phyloP scores from a whole-genome alignment of 2,329 filamentous ascomycete genomes.

The Xylaria sp. region DNA sequence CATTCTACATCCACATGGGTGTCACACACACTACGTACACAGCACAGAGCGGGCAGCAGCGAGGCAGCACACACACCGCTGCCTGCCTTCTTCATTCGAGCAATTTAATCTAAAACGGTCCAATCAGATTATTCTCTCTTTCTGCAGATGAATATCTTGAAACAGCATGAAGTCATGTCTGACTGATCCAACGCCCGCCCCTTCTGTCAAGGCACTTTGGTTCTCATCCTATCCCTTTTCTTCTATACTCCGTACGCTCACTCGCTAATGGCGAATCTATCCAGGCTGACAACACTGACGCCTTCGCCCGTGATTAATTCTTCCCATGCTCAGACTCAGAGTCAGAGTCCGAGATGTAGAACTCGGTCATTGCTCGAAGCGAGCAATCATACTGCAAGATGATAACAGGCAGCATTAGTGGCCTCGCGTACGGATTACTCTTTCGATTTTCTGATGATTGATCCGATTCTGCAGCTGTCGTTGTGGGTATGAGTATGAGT shows the following conservation, averaged over 20 bases:
- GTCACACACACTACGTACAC: neutral
- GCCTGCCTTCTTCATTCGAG: constrained; percentile 8
- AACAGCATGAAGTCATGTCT: constrained; percentile 8
- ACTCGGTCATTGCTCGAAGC: neutral
- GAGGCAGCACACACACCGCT: constrained; percentile 5
- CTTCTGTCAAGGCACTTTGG: constrained; percentile 8
- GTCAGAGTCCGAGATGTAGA: neutral
- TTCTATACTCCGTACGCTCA: neutral
- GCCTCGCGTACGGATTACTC: neutral
- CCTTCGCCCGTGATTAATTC: no score
- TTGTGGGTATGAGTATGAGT: neutral
- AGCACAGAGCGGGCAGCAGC: neutral
- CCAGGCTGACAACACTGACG: no score
- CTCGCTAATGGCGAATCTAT: neutral
- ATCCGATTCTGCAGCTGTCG: neutral
- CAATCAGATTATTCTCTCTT: constrained; percentile 12
- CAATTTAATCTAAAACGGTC: constrained; percentile 2
- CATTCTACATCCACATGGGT: neutral
- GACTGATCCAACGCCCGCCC: constrained; percentile 2
- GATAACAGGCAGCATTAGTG: neutral
- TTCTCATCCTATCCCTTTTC: neutral
- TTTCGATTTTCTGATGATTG: neutral
- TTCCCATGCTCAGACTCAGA: no score
- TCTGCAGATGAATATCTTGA: constrained; percentile 14
- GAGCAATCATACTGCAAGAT: neutral